A percentile compares a stretch with the other conserved stretches of the same genome.
These are phyloP conservation scores for Cornus kousa DNA, from an alignment of 148 eudicot species.

Conservation along the genomic window DNA sequence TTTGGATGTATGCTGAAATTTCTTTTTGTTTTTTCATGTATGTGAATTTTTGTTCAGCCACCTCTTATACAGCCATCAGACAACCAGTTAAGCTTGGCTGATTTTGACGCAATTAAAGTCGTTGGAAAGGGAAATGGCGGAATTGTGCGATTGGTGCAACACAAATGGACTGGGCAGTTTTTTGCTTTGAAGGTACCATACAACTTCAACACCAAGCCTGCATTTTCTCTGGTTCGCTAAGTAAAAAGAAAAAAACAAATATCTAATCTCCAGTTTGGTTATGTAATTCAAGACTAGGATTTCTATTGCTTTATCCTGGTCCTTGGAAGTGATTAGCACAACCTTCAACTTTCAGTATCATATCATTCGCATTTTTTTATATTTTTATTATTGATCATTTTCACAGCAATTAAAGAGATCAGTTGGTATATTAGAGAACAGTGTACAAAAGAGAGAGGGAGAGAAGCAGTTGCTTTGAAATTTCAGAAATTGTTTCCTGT, in stretches of 20 bases:
- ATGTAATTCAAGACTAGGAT: background rate
- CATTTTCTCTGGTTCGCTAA: background rate
- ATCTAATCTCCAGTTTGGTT: background rate
- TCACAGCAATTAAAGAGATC: background rate
- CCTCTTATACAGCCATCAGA: conserved; percentile 88
- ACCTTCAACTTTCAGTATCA: background rate
- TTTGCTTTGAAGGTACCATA: conserved; percentile 87
- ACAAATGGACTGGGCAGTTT: conserved; percentile 97
- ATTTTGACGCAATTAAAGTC: conserved; percentile 87
- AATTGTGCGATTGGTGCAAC: conserved; percentile 90
- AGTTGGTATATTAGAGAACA: background rate
- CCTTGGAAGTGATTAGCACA: background rate
- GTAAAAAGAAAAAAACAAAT: background rate
- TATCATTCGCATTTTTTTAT: background rate
- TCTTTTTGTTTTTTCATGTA: conserved; percentile 2
- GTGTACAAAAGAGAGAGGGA: background rate
- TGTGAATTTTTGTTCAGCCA: conserved; percentile 46
- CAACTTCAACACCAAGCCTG: conserved; percentile 1
- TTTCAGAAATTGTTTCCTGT: background rate
- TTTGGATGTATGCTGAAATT: background rate
- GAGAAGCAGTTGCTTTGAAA: background rate
- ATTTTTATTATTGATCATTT: conserved; percentile 3
- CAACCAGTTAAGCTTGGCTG: conserved; percentile 87
- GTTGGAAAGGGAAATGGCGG: conserved; percentile 94
- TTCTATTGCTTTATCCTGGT: background rate